phyloP scores from a whole-genome alignment of 768 basidiomycete species.

The Lanmaoa rubissima region DNA sequence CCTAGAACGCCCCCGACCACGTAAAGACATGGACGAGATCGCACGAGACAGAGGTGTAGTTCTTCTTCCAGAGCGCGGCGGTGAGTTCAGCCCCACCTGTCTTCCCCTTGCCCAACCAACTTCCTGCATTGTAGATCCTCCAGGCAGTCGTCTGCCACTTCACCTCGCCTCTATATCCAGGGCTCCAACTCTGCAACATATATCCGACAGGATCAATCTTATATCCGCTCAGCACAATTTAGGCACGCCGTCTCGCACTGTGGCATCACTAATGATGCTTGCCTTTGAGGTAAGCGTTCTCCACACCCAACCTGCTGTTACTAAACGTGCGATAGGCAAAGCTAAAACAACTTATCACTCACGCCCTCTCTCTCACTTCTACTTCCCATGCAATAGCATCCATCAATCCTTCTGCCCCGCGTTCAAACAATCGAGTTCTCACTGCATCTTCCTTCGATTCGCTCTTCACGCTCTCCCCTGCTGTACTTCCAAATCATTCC shows the following conservation, averaged over 20 bases:
- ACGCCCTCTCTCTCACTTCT: slow-evolving; percentile 73
- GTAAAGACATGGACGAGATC: slow-evolving; percentile 63
- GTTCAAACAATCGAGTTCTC: slow-evolving; percentile 45
- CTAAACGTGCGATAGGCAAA: slow-evolving; percentile 52
- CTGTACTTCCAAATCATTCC: slow-evolving; percentile 75
- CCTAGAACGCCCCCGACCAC: slow-evolving; percentile 44
- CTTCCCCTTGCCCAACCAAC: background rate
- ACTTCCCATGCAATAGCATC: slow-evolving; percentile 76
- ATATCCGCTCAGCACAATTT: slow-evolving; percentile 79
- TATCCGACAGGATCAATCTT: slow-evolving; percentile 76
- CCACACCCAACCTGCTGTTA: background rate
- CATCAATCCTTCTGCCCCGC: slow-evolving; percentile 56
- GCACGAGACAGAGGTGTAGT: slow-evolving; percentile 65
- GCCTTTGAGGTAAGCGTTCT: slow-evolving; percentile 65
- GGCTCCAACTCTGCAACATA: slow-evolving; percentile 72
- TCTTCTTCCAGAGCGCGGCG: slow-evolving; percentile 62
- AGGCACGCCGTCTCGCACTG: slow-evolving; percentile 55
- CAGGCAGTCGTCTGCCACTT: slow-evolving; percentile 68
- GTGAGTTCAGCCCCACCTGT: slow-evolving; percentile 33
- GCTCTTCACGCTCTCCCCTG: slow-evolving; percentile 72
- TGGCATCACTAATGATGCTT: slow-evolving; percentile 68
- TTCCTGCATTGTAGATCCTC: slow-evolving; percentile 46
- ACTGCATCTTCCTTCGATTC: slow-evolving; percentile 72
- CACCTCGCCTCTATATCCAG: slow-evolving; percentile 74
- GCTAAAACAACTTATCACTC: slow-evolving; percentile 80